Base-by-base conservation (phyloP, 106 monocot genomes). In the Dendrobium catenatum region DNA sequence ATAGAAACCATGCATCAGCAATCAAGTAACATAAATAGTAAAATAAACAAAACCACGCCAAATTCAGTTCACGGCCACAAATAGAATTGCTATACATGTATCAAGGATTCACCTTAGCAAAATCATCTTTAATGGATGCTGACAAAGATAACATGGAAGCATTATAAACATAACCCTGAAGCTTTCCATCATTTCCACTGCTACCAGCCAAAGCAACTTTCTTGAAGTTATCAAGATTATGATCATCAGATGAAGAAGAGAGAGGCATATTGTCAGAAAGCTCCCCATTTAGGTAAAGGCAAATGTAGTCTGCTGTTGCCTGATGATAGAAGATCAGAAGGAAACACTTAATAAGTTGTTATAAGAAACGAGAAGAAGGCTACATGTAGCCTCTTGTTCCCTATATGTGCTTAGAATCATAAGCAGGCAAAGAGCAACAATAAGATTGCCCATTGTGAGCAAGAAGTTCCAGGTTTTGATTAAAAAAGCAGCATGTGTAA, bases 261-360 rank as follows among this genome's bases (percentile, higher is more conserved):
- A 92, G 77, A 77, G 72, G 73, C 80, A 68, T 86, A 67, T 90
- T 91, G 76, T 77, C 81, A 22, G 79, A 81, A n/a, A 89, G 78
- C 64, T 73, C 83, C 49, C 91, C 93, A 87, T 96, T 82, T 68
- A 96, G 82, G 76, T 93, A 83, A 83, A 96, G 90, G 10, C 87
- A 83, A 75, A 89, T 77, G 48, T 82, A 72, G 20, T 83, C 83
- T 78, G 46, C 59, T 72, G 87, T 78, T 29, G 90, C 91, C 96
- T 96, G 84, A 85, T 19, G 13, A 41, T 19, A 49, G 20, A 82
- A 77, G 42, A 68, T 42, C 24, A 81, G 22, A 6, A 79, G 81
- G 24, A 75, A 55, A 56, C 61, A 4, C 42, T 70, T 70, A 15
- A 33, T 70, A 70, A 70, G 11, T 17, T 37, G 24, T 70, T 70